Base-by-base conservation (phyloP, 1,139 yeast genomes). In the Candida sp. region DNA sequence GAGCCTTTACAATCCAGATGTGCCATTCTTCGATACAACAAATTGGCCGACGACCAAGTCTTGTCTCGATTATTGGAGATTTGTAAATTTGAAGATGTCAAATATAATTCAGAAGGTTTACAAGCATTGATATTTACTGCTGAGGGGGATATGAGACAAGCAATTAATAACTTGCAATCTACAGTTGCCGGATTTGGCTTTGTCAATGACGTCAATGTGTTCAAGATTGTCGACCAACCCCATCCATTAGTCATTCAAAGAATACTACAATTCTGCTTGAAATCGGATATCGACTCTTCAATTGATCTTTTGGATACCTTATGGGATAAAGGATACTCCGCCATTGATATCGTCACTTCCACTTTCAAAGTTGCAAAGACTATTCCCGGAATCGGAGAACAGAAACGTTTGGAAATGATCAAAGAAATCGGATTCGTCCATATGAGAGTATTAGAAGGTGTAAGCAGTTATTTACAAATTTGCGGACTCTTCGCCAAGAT, bases 141-240 rank as follows among this genome's bases (percentile, higher is more conserved):
- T 0, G 99, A 93, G 62, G 99, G 99, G 45, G 99, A 93, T 61
- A 93, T 95, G 99, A 80, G 99, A 65, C 99, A 93, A 63, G 99
- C 99, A 0, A 79, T 95, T 42, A 95, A 95, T 58, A 93, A 93
- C 62, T 63, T 93, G 46, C 99, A 93, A 60, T 84, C 96, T 60
- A 90, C 98, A 0, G 95, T 84, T 25, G 90, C 97, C 1, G 99
- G 99, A 1, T 91, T 91, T 66, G 93, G 88, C 2, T 77, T 87
- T 50, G 97, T 93, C 12, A 87, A 83, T 56, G 93, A 90, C 42
- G 87, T 87, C 35, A 93, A 91, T 58, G 99, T 93, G 21, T 93
- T 90, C 71, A 89, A 87, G 61, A 88, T 93, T 47, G 99, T 93
- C 3, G 99, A 93, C 62, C 88, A 91, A 44, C 99, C 99, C 1